Evolutionary conservation across 2,329 filamentous ascomycete genomes (phyloP), one percentile per base, ranked within the genome.

Genomic region (Nemania sp.): DNA sequence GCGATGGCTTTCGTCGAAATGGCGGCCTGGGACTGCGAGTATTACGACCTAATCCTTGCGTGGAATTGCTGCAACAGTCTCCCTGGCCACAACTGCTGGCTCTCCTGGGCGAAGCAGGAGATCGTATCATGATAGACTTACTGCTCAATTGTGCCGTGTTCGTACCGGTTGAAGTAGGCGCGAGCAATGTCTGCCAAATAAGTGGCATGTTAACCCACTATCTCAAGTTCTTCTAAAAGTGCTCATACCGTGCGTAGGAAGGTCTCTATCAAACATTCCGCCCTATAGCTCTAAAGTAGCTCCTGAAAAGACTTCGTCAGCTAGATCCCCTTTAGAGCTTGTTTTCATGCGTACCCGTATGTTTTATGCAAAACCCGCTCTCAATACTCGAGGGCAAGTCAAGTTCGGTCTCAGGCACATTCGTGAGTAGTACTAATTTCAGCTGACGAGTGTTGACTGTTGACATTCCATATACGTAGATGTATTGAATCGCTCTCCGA

Each of bases 71-170:
- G 47, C 95, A 89, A 69, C 71, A 77, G 20, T 70, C 76, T 6
- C 82, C 88, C 33, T 99, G 94, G 94, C 83, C 86, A 11, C 81
- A 87, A 52, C 67, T 97, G 9, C 80, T 95, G 15, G 77, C 80
- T 22, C 73, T 96, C 4, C 73, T 97, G 9, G 94, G 93, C 0
- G 80, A 80, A 55, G 83, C 84, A 42, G 90, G 90, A 3, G 89
- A 95, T 57, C 78, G 78, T 20, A 85, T 93, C 55, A 90, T 97
- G 82, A 79, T 90, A 46, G 80, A 88, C 61, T 74, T 96, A 53
- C 77, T 97, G 5, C 71, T 92, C 2, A 84, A 94, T 56, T 90
- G 86, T 68, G 88, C 89, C 6, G 74, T 97, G 5, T 99, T 94
- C 66, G 64, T 82, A 11, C 73, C 80, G 3, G 70, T 95, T 9